A percentile compares a stretch with the other conserved stretches of the same genome.
Evolutionary conservation across 768 basidiomycete genomes (phyloP).

Genomic region (Rhodotorula babjevae): DNA sequence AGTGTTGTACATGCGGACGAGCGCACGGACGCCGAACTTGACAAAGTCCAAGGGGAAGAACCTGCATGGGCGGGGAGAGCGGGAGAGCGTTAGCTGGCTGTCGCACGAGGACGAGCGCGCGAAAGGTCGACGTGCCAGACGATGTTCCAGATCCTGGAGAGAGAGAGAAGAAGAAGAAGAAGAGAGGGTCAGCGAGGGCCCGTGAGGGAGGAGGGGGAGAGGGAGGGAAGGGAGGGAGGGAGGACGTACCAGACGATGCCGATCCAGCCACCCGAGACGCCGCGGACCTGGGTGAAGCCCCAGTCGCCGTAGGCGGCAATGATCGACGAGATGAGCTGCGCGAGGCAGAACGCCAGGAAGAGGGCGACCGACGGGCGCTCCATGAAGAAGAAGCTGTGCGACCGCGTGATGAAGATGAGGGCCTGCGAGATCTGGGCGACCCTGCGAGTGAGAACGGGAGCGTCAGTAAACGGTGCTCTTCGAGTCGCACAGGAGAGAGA

Average conservation of each 20-base stretch:
- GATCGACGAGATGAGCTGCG: constrained; percentile 90
- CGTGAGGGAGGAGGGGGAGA: background rate
- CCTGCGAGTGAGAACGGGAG: constrained; percentile 7
- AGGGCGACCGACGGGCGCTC: constrained; percentile 86
- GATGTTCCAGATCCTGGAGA: constrained; percentile 62
- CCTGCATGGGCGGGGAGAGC: too few relatives aligned
- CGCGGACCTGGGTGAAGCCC: constrained; percentile 80
- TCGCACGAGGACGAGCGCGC: too few relatives aligned
- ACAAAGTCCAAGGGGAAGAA: too few relatives aligned
- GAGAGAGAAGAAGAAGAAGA: constrained; percentile 28
- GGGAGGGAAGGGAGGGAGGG: constrained; percentile 46
- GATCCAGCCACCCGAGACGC: constrained; percentile 74
- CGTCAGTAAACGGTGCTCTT: too few relatives aligned
- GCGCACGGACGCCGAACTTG: constrained; percentile 69
- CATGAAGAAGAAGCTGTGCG: constrained; percentile 83
- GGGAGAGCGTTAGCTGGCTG: too few relatives aligned
- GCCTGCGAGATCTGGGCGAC: constrained; percentile 99
- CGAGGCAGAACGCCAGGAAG: constrained; percentile 81
- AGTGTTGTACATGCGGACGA: constrained; percentile 73
- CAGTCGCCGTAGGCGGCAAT: constrained; percentile 90
- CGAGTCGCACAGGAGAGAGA: too few relatives aligned
- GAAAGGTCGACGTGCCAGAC: constrained; percentile 95
- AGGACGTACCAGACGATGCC: constrained; percentile 73
- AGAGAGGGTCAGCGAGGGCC: constrained; percentile 4
- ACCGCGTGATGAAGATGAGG: constrained; percentile 53